phyloP scores from a whole-genome alignment of 2,329 filamentous ascomycete species.

The Neoascochyta sp. region DNA sequence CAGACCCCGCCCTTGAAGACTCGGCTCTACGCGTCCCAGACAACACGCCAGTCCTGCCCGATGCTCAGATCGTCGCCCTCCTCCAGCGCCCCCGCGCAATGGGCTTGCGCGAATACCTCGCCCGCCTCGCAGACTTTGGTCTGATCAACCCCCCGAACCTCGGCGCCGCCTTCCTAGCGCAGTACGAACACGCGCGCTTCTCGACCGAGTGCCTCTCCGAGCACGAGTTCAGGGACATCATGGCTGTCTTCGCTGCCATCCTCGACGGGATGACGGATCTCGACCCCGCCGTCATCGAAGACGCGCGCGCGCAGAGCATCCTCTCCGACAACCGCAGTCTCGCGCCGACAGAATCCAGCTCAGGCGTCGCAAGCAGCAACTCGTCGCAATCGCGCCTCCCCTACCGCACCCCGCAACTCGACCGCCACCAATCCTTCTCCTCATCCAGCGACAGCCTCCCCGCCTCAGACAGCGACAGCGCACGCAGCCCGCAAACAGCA shows the following conservation, averaged over 20 bases:
- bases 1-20: slow-evolving; percentile 44
- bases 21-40: slow-evolving; percentile 18
- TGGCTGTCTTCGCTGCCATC: slow-evolving; percentile 79
- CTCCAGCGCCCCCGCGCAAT: slow-evolving; percentile 68
- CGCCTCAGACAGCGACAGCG: slow-evolving; percentile 11
- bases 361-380: slow-evolving; percentile 7
- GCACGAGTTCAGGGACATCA: slow-evolving; percentile 68
- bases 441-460: slow-evolving; percentile 13
- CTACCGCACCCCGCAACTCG: slow-evolving; percentile 28
- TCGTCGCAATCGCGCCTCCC: slow-evolving; percentile 23
- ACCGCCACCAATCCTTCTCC: slow-evolving; percentile 18
- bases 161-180: slow-evolving; percentile 60
- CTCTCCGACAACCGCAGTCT: slow-evolving; percentile 33
- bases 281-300: slow-evolving; percentile 52
- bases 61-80: slow-evolving; percentile 64
- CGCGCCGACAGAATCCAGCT: slow-evolving; percentile 27
- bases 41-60: slow-evolving; percentile 46
- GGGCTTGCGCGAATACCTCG: slow-evolving; percentile 75
- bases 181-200: slow-evolving; percentile 85
- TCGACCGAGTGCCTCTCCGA: slow-evolving; percentile 67
- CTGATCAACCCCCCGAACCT: slow-evolving; percentile 56
- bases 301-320: slow-evolving; percentile 29
- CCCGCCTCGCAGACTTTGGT: slow-evolving; percentile 63
- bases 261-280: slow-evolving; percentile 70
- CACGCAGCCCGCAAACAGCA: slow-evolving; percentile 25